Conservation (phyloP, 768 basidiomycete genomes). For the Phlebiopsis flavidoalba region DNA sequence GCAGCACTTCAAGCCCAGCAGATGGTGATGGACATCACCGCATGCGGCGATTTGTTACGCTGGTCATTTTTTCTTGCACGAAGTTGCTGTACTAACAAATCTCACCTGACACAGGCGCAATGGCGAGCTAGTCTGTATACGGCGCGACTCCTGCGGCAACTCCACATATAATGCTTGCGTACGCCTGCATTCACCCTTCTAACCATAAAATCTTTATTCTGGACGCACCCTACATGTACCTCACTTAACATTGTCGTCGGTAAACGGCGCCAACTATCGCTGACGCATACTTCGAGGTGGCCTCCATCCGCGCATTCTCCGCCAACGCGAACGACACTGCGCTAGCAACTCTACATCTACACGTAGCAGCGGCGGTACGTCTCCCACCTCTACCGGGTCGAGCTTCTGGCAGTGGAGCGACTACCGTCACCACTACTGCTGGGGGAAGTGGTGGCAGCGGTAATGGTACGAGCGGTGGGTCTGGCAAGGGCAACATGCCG, state of each 20-base stretch:
- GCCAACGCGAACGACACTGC: slow-evolving; percentile 10
- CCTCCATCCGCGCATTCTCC: slow-evolving; percentile 51
- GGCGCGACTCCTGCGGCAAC: slow-evolving; percentile 34
- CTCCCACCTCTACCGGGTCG: background rate
- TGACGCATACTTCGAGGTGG: slow-evolving; percentile 56
- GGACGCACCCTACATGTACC: background rate
- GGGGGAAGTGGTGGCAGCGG: background rate
- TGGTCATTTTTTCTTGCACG: background rate
- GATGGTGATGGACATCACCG: slow-evolving; percentile 50
- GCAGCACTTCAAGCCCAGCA: slow-evolving; percentile 42
- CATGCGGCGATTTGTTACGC: slow-evolving; percentile 49
- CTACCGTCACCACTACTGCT: background rate
- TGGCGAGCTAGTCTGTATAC: slow-evolving; percentile 40
- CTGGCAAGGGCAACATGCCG: background rate
- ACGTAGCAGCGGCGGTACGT: background rate
- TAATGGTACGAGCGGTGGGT: background rate
- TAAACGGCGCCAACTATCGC: slow-evolving; percentile 39
- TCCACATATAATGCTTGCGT: slow-evolving; percentile 38
- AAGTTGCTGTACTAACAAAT: background rate
- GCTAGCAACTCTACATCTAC: background rate
- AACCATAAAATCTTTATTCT: background rate
- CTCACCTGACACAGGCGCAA: slow-evolving; percentile 39
- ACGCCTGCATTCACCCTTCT: background rate
- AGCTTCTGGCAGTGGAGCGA: background rate
- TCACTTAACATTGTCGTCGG: slow-evolving; percentile 40